Base-by-base conservation (phyloP, 495 filamentous ascomycete genomes). In the Penicillium egyptiacum region DNA sequence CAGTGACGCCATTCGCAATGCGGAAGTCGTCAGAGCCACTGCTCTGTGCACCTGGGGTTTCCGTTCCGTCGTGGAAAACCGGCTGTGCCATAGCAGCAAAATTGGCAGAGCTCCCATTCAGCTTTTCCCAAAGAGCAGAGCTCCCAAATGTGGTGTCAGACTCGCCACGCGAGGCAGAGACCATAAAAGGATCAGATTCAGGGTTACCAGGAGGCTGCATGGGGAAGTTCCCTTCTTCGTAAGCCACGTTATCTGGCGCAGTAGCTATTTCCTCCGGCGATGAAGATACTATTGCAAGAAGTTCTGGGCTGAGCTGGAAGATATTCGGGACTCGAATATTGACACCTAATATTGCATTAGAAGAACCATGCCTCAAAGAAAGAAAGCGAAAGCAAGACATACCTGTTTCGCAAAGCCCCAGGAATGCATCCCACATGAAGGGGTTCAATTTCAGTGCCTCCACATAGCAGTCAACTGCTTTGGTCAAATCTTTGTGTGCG, bases 361-460 rank as follows among this genome's bases (percentile, higher is more conserved):
- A 63, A 54, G 60, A 55, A 30, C 22, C 46, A 28, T 45, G 39
- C n/a, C 30, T 33, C 10, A 56, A 23, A 41, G 11, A n/a, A 3
- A 53, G 5, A 59, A 47, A 19, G 49, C 22, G 5, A 59, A 47
- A 19, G 49, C 22, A 57, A 46, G 33, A 65, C 79, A 60, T 67
- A 87, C 87, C 87, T 30, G 83, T 79, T 57, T 88, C 82, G 56
- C 87, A 88, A 4, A 98, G 75, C n/a, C 81, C 86, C 19, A 86
- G 79, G 69, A 96, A 97, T 0, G 95, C 95, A 77, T 98, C 94
- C 94, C 95, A 98, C 84, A 96, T 92, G 73, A 98, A 96, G 0
- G 94, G 92, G 66, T 97, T 98, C 37, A 86, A 67, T 70, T 92
- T 96, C 49, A 98, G 75, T 8, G 94, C 86, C 55, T 92, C 89